These are phyloP conservation scores for Penicillium flavigenum DNA, from an alignment of 495 filamentous ascomycete genomes.

Conservation along the genomic window DNA sequence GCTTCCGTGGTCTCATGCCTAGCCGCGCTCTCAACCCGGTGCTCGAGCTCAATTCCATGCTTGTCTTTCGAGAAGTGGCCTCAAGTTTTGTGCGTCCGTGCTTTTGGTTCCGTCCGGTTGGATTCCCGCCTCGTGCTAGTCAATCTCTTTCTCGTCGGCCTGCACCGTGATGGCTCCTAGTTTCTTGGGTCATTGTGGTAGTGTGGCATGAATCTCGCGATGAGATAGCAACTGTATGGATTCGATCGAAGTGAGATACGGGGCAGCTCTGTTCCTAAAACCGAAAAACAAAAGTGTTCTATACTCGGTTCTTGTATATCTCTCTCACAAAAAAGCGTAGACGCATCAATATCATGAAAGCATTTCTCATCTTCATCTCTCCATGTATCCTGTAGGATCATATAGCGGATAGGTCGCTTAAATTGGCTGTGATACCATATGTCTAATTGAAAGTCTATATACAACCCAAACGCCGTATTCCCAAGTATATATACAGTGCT, in stretches of 20 bases:
- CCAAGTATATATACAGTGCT: slow-evolving; percentile 10
- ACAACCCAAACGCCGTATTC: background rate
- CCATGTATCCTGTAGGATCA: background rate
- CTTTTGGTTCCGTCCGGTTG: slow-evolving; percentile 13
- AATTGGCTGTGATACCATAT: background rate
- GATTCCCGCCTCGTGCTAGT: slow-evolving; percentile 10
- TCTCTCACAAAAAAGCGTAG: slow-evolving; percentile 9
- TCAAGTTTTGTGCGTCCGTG: slow-evolving; percentile 10
- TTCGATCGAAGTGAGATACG: slow-evolving; percentile 24
- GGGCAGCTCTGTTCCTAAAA: slow-evolving; percentile 24
- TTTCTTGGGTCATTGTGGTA: slow-evolving; percentile 4
- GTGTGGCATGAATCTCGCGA: slow-evolving; percentile 16
- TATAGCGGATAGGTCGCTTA: background rate
- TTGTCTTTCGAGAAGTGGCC: slow-evolving; percentile 11
- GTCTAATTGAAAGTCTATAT: slow-evolving; percentile 13
- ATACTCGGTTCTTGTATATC: slow-evolving; percentile 16
- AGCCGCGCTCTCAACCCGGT: background rate
- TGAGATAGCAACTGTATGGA: slow-evolving; percentile 14
- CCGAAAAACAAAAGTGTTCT: slow-evolving; percentile 30
- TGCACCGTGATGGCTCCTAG: slow-evolving; percentile 6
- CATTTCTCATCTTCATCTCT: slow-evolving; percentile 3
- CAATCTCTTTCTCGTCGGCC: slow-evolving; percentile 14
- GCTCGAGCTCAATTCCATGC: slow-evolving; percentile 13
- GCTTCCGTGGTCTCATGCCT: slow-evolving; percentile 7
- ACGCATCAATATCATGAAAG: slow-evolving; percentile 11